Base-by-base conservation (phyloP, 768 basidiomycete species). In the Stropharia rugosoannulata region DNA sequence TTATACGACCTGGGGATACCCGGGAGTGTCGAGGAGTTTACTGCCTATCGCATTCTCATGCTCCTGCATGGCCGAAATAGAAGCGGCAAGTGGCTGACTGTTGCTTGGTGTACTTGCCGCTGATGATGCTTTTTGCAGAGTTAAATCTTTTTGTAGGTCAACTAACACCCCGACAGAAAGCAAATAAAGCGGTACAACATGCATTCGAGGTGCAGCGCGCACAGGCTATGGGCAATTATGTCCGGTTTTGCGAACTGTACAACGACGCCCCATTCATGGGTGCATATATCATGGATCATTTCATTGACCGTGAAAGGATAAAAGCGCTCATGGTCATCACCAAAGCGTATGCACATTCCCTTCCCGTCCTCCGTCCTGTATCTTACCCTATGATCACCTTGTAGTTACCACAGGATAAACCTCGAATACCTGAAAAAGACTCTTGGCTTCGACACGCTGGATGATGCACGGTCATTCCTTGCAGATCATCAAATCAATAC, bases 231-330 rank as follows among this genome's bases (percentile, higher is more conserved):
- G 91, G 90, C 67, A 99, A 98, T 70, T 99, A 98, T 73, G 92
- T 94, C 71, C 81, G 85, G 40, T 80, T 99, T 62, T 98, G 98
- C 75, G 83, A 85, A 52, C 74, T 94, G 55, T 98, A 92, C 73
- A 64, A 82, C 64, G 78, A 78, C 51, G 93, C 93, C 42, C 94
- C 95, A 25, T 95, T 96, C 67, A 98, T 98, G 97, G 93, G 94
- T 38, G 95, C 85, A 51, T 98, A 98, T 71, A 94, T 99, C 66
- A 97, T 99, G 93, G 97, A 98, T 73, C 95, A 98, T 70, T 98
- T 98, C 70, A 89, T 98, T 65, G 85, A 87, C 65, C 82, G 97
- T 64, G 97, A 98, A 75, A 78, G 97, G 56, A 81, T 89, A 54
- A 84, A 84, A 56, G 95, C 94, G 1, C 70, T 99, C 58, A 83